Evolutionary conservation across 2,329 filamentous ascomycete genomes (phyloP), one percentile per base, ranked within the genome.

Genomic region (Sporothrix sp.): DNA sequence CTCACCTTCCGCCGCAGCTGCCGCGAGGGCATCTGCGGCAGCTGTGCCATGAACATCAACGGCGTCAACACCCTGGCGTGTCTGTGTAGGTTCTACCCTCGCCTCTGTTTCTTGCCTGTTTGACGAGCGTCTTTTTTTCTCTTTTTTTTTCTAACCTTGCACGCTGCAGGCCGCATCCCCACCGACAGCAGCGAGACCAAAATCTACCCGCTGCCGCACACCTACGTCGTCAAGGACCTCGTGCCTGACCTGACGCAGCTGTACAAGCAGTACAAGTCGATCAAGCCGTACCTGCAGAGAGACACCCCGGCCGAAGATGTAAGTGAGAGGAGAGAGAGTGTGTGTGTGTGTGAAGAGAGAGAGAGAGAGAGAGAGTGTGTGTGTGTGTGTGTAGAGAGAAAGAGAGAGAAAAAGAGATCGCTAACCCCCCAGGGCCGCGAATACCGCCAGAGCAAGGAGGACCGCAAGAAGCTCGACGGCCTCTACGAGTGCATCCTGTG

Each of bases 251-350:
- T 98, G 74, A 98, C 93, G 56, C 86, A 93, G 65, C 97, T 98
- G 75, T 98, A 98, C 82, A 97, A 97, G 80, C 93, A 98, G 78
- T 98, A 98, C 81, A 95, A 96, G 74, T 96, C 90, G 14, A 96
- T 98, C 73, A 95, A 97, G 82, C 93, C 93, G 38, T 98, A 95
- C 69, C 82, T 98, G 49, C 93, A 97, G 75, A 82, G 89, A 64
- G 84, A 90, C 57, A 93, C 87, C 25, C 84, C 87, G 50, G 74
- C 87, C 38, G 80, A 82, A 59, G 87, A 96, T 66, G 87, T 94
- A 78, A 67, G 85, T 23, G 20, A 27, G 13, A 36, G 8, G 20
- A 36, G n/a, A n/a, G n/a, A n/a, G n/a, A n/a, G n/a, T n/a, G n/a
- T n/a, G n/a, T n/a, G n/a, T n/a, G n/a, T n/a, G n/a, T n/a, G n/a